Conservation (phyloP, 1,284 basidiomycete genomes). For the Ganoderma meredithae region DNA sequence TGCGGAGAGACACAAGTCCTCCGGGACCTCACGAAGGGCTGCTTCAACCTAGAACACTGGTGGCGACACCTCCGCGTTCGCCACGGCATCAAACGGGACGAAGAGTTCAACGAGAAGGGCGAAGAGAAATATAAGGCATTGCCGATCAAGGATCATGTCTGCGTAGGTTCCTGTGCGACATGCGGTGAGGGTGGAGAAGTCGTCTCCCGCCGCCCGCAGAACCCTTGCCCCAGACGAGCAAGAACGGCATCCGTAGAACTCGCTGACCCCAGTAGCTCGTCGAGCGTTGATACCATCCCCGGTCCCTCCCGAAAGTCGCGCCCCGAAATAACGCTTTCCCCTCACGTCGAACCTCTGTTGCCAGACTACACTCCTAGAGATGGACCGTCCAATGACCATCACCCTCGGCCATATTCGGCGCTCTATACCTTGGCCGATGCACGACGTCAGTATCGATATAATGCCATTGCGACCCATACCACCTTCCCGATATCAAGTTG, state of each 20-base stretch:
- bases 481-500: background rate
- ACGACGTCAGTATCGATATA: background rate
- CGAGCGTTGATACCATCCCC: background rate
- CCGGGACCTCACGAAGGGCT: background rate
- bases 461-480: background rate
- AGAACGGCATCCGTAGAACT: background rate
- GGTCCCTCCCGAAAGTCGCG: background rate
- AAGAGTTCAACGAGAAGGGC: conserved; percentile 3
- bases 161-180: background rate
- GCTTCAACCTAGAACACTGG: conserved; percentile 9
- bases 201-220: background rate
- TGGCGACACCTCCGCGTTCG: background rate
- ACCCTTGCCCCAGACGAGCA: background rate
- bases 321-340: background rate
- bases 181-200: background rate
- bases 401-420: background rate
- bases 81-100: background rate
- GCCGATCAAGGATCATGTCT: conserved; percentile 4
- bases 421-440: background rate
- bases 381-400: background rate
- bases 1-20: background rate
- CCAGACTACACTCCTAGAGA: background rate
- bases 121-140: background rate
- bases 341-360: background rate
- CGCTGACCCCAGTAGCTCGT: background rate